These are phyloP conservation scores for Gnomoniopsis sp. DNA, from an alignment of 2,329 filamentous ascomycete species.

Conservation along the genomic window DNA sequence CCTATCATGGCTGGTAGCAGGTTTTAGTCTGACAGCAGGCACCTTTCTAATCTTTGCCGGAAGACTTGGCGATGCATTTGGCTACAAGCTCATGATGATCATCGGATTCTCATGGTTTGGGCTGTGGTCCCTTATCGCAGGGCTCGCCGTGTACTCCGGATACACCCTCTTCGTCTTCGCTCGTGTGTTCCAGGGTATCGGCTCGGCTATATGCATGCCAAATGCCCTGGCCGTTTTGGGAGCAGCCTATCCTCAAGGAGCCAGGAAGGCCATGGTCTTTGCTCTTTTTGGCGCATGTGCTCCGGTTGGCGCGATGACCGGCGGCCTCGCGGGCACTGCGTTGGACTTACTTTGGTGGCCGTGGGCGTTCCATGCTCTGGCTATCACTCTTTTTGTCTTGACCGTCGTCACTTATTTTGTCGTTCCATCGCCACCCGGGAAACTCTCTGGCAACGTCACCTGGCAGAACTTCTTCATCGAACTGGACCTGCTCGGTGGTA, in stretches of 20 bases:
- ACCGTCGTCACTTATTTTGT: conserved; percentile 21
- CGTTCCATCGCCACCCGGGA: conserved; percentile 18
- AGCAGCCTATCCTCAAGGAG: conserved; percentile 40
- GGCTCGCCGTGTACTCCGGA: conserved; percentile 30
- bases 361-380: conserved; percentile 28
- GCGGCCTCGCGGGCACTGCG: conserved; percentile 28
- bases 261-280: conserved; percentile 33
- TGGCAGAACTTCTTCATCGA: conserved; percentile 17
- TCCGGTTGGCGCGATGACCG: conserved; percentile 22
- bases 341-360: conserved; percentile 29
- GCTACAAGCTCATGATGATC: conserved; percentile 42
- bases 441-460: neutral
- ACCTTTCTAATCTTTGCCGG: conserved; percentile 46
- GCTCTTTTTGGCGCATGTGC: conserved; percentile 33
- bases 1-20: conserved; percentile 42
- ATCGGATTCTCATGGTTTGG: conserved; percentile 40
- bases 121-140: conserved; percentile 36
- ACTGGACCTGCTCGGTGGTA: conserved; percentile 26
- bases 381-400: conserved; percentile 22
- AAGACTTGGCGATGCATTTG: conserved; percentile 43
- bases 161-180: conserved; percentile 40
- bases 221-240: conserved; percentile 57
- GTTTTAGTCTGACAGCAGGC: conserved; percentile 41
- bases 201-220: conserved; percentile 52
- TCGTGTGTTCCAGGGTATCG: conserved; percentile 50